Evolutionary conservation across 495 filamentous ascomycete species (phyloP).

Genomic region (Diplogelasinospora grovesii): DNA sequence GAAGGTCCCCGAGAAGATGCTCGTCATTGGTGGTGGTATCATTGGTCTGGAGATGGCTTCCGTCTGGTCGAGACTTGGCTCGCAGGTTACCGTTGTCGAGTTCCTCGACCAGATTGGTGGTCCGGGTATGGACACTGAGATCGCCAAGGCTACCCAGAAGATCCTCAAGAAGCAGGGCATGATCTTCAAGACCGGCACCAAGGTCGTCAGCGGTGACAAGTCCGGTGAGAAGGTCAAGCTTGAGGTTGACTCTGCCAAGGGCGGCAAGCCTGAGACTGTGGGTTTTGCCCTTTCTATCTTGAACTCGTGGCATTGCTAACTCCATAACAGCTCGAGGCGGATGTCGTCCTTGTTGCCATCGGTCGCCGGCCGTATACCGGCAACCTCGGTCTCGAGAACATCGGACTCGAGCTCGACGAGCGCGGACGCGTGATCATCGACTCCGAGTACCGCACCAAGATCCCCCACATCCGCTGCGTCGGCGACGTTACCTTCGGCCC

Average conservation of each 20-base stretch:
- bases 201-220: conserved; percentile 81
- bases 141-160: conserved; percentile 88
- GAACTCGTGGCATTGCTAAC: background rate
- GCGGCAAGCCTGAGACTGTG: conserved; percentile 87
- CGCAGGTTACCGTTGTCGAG: conserved; percentile 95
- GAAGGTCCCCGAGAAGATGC: conserved; percentile 93
- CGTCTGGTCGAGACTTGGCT: conserved; percentile 88
- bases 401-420: conserved; percentile 91
- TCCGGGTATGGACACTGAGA: conserved; percentile 93
- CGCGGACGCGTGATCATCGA: conserved; percentile 92
- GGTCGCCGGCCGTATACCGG: conserved; percentile 91
- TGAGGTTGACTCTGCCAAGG: conserved; percentile 86
- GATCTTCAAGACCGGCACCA: conserved; percentile 96
- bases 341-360: conserved; percentile 95
- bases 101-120: conserved; percentile 95
- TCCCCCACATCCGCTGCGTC: conserved; percentile 92
- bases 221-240: conserved; percentile 69
- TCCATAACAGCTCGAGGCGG: conserved; percentile 72
- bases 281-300: conserved; percentile 23
- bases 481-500: conserved; percentile 97
- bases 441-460: conserved; percentile 95
- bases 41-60: conserved; percentile 99
- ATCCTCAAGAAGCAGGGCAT: conserved; percentile 94
- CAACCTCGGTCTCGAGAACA: conserved; percentile 85
- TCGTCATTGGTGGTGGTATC: conserved; percentile 97